phyloP scores from a whole-genome alignment of 495 filamentous ascomycete genomes.

The Articulospora tetracladia region DNA sequence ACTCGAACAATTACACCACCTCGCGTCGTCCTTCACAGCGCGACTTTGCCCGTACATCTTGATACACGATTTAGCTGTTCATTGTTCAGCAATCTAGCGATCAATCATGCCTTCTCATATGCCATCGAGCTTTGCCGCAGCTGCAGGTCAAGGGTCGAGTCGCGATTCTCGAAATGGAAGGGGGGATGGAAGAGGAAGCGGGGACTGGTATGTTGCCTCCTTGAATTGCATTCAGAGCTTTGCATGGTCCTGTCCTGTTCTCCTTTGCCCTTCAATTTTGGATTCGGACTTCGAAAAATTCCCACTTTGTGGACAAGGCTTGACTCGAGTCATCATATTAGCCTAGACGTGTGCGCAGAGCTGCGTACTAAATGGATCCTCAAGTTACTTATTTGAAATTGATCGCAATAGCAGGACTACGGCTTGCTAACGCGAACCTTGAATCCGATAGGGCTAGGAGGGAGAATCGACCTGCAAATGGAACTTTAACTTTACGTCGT shows the following conservation, averaged over 20 bases:
- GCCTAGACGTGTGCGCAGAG: not conserved
- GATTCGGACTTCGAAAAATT: no score
- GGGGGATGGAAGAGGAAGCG: constrained; percentile 50
- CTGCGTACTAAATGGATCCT: not conserved
- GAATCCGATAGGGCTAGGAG: constrained; percentile 27
- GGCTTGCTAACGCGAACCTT: not conserved
- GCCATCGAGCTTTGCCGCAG: constrained; percentile 79
- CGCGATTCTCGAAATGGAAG: constrained; percentile 46
- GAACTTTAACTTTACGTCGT: constrained; percentile 72
- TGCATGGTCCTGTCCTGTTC: not conserved
- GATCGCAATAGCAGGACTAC: not conserved
- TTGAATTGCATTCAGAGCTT: not conserved
- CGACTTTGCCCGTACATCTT: not conserved
- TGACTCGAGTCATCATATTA: not conserved
- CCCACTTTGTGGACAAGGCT: not conserved
- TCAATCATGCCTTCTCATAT: constrained; percentile 67
- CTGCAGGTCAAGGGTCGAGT: constrained; percentile 65
- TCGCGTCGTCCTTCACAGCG: constrained; percentile 1
- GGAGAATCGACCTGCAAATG: constrained; percentile 22
- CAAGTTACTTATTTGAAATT: not conserved
- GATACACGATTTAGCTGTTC: not conserved
- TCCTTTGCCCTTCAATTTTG: not conserved
- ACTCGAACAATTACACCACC: not conserved
- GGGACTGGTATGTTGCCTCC: constrained; percentile 49
- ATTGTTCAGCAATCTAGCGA: not conserved